Conservation (phyloP, 768 basidiomycete species). For the Termitomyces sp. region DNA sequence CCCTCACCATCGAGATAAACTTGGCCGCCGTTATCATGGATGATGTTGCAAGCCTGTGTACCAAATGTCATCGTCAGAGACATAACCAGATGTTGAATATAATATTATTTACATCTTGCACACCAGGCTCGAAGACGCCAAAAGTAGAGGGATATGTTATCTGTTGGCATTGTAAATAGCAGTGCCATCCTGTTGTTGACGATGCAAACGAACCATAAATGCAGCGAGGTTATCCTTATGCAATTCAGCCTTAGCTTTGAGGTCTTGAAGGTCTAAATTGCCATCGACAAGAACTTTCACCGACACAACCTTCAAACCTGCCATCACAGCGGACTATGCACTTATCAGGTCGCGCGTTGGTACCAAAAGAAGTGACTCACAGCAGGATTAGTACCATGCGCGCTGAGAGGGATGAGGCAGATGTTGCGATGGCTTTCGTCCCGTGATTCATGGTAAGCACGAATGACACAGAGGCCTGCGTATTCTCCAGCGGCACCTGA, state of each 20-base stretch:
- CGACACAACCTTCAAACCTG: slow-evolving; percentile 93
- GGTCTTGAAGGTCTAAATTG: slow-evolving; percentile 83
- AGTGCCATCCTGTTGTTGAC: background rate
- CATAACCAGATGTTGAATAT: background rate
- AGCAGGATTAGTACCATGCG: slow-evolving; percentile 98
- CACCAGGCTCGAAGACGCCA: slow-evolving; percentile 94
- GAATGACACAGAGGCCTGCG: slow-evolving; percentile 90
- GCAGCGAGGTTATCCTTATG: slow-evolving; percentile 91
- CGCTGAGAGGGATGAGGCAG: slow-evolving; percentile 91
- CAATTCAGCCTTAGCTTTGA: slow-evolving; percentile 81
- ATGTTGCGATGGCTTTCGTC: slow-evolving; percentile 84
- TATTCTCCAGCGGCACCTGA: slow-evolving; percentile 99
- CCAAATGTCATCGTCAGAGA: background rate
- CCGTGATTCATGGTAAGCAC: slow-evolving; percentile 88
- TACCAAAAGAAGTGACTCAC: slow-evolving; percentile 36
- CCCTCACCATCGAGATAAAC: slow-evolving; percentile 86
- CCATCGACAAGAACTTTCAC: slow-evolving; percentile 87
- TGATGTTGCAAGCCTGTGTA: slow-evolving; percentile 78
- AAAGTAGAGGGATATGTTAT: slow-evolving; percentile 98
- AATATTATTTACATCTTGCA: slow-evolving; percentile 49
- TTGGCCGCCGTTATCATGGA: slow-evolving; percentile 93
- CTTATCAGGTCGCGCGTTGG: slow-evolving; percentile 11
- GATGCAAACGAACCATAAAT: slow-evolving; percentile 67
- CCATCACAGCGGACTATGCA: slow-evolving; percentile 90
- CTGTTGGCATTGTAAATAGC: slow-evolving; percentile 29